These are phyloP conservation scores for Dovyalis caffra DNA, from an alignment of 345 rosid genomes.

Conservation along the genomic window DNA sequence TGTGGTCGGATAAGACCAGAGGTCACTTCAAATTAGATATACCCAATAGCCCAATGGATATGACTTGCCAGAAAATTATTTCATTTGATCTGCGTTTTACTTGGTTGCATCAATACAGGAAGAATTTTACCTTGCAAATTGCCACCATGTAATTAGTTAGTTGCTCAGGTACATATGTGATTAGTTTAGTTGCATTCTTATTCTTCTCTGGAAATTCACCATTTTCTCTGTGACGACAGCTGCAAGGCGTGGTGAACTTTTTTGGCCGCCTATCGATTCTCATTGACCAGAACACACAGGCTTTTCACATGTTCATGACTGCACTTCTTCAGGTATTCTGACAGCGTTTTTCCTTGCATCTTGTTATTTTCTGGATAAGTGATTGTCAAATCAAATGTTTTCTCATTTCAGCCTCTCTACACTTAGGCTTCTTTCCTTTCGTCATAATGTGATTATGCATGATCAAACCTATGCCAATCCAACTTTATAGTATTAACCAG, in stretches of 20 bases:
- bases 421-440: not conserved
- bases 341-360: not conserved
- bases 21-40: not conserved
- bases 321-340: slow-evolving; percentile 82
- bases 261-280: slow-evolving; percentile 79
- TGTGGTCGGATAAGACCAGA: not conserved
- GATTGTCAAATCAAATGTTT: not conserved
- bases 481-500: not conserved
- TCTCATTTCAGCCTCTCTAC: not conserved
- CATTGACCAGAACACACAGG: slow-evolving; percentile 86
- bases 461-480: not conserved
- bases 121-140: not conserved
- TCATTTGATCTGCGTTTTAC: no score
- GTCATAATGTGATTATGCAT: not conserved
- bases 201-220: not conserved
- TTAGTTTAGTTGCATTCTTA: not conserved
- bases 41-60: not conserved
- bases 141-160: not conserved
- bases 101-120: no score
- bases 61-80: no score
- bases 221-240: slow-evolving; percentile 42
- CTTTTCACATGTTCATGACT: slow-evolving; percentile 87
- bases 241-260: slow-evolving; percentile 82
- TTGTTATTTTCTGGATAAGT: not conserved
- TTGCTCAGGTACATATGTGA: not conserved